phyloP scores from a whole-genome alignment of 2,329 filamentous ascomycete genomes.

The Neonectria coccinea region DNA sequence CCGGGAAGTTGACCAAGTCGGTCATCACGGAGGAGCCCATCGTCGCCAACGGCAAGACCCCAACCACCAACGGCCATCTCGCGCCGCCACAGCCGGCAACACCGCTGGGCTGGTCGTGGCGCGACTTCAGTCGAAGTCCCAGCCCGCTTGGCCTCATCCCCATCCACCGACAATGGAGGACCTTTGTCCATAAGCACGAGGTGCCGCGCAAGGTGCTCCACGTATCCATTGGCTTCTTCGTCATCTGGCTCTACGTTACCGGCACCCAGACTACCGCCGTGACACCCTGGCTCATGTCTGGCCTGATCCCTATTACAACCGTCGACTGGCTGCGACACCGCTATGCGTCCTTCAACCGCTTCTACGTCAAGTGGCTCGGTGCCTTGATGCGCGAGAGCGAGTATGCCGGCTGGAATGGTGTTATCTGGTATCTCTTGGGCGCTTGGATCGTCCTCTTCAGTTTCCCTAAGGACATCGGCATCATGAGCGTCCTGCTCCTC shows the following conservation, averaged over 20 bases:
- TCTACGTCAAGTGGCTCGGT: conserved; percentile 87
- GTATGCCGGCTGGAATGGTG: conserved; percentile 93
- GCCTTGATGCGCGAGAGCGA: conserved; percentile 98
- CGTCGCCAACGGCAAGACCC: conserved; percentile 48
- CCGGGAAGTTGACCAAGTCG: conserved; percentile 43
- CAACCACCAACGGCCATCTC: conserved; percentile 71
- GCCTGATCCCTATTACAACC: conserved; percentile 84
- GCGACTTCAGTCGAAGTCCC: conserved; percentile 89
- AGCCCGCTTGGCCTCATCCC: conserved; percentile 94
- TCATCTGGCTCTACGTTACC: conserved; percentile 84
- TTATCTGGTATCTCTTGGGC: conserved; percentile 95
- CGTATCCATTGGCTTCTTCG: conserved; percentile 95
- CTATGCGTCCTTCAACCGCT: conserved; percentile 81
- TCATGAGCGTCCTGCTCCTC: conserved; percentile 88
- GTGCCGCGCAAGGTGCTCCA: conserved; percentile 94
- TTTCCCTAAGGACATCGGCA: conserved; percentile 92
- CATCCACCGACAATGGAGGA: conserved; percentile 91
- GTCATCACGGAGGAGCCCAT: conserved; percentile 38
- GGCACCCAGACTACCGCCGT: conserved; percentile 83
- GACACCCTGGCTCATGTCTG: conserved; percentile 83
- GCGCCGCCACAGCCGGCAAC: conserved; percentile 73
- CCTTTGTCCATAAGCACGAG: conserved; percentile 95
- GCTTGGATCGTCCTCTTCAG: conserved; percentile 87
- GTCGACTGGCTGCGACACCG: conserved; percentile 87
- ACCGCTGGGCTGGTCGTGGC: conserved; percentile 78